These are phyloP conservation scores for Eruca vesicaria DNA, from an alignment of 441 rosid species.

Conservation along the genomic window DNA sequence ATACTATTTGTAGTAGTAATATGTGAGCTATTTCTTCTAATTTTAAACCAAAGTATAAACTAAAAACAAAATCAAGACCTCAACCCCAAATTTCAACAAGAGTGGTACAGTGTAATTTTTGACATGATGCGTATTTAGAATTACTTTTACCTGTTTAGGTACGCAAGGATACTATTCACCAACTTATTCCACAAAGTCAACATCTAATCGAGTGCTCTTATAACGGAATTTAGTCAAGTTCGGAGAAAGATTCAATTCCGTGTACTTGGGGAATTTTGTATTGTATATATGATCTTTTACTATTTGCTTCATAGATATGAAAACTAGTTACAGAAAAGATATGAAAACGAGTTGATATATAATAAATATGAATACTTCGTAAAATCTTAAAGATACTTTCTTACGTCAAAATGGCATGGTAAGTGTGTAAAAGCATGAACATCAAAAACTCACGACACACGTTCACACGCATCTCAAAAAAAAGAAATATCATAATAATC, in stretches of 20 bases:
- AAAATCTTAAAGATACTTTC: background rate
- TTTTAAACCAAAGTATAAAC: background rate
- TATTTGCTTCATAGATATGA: background rate
- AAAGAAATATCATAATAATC: no score
- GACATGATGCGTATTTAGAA: background rate
- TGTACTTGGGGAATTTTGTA: constrained; percentile 1
- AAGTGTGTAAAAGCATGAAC: no score
- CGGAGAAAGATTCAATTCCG: constrained; percentile 6
- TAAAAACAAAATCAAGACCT: background rate
- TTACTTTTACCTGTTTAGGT: background rate
- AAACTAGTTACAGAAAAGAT: background rate
- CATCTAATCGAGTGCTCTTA: constrained; percentile 15
- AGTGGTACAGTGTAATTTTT: background rate
- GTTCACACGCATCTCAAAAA: no score
- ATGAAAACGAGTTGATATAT: background rate
- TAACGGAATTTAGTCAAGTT: constrained; percentile 15
- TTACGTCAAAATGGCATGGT: no score
- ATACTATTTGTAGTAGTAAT: background rate
- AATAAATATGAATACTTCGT: background rate
- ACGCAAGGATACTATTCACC: background rate
- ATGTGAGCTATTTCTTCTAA: background rate
- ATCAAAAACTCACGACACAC: no score
- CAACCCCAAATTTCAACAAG: background rate
- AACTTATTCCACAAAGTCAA: background rate
- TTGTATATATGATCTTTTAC: background rate